Base-by-base conservation (phyloP, 2,329 filamentous ascomycete genomes). In the Thelonectria blattea region DNA sequence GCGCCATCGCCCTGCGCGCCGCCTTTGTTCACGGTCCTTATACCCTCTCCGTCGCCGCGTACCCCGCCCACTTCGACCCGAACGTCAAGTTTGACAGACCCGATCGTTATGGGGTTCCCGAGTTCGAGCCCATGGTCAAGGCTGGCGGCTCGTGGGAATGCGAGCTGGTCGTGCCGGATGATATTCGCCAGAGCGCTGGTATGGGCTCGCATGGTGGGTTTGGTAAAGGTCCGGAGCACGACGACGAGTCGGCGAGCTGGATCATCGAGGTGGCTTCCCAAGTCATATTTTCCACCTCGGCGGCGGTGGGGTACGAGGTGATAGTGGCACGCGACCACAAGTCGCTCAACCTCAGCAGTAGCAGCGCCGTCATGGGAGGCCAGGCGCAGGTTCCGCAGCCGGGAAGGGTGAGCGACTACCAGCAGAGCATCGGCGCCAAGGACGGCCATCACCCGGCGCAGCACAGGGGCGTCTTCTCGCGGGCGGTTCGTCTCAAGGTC, bases 21-120 rank as follows among this genome's bases (percentile, higher is more conserved):
- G 95, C 95, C 58, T 99, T 97, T 75, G 89, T 99, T 55, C 95
- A 97, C 78, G 95, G 95, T 0, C 95, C 95, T 1, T 99, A 99
- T 74, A 96, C 89, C 1, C 84, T 98, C 39, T 93, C 92, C 71
- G 90, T 93, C 50, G 88, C 93, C 52, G 91, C 93, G 22, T 96
- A 96, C 70, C 92, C 94, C 1, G 84, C 91, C 15, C 86, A 83
- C 48, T 98, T 95, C 79, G 85, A 93, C 70, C 92, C 94, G 2
- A 93, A 97, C 76, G 81, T 83, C 66, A 93, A 92, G 73, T 88
- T 91, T 68, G 85, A 88, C 59, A 83, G 89, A 52, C 84, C 89
- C 1, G 85, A 88, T 53, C 82, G 83, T 53, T 88, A 93, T 78
- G 92, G 91, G 48, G 84, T 90, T 1, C 95, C 95, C 15, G 91